Percentiles rank a stretch among this genome's conserved stretches.
phyloP scores from a whole-genome alignment of 2,329 filamentous ascomycete species.

The Ascochyta pisi region DNA sequence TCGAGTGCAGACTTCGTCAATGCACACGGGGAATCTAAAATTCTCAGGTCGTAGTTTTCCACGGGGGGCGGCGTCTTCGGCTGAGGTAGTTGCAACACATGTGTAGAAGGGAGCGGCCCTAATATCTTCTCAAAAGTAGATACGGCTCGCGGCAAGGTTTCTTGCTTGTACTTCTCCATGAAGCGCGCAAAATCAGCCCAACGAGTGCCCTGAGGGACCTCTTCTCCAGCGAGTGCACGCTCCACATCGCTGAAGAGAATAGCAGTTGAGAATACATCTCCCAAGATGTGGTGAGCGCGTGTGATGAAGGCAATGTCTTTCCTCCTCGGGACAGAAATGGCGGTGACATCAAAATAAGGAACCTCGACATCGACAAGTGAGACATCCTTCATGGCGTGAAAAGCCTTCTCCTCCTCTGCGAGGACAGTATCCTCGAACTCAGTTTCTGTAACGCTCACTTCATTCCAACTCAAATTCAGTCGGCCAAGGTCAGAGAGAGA shows the following conservation, averaged over 20 bases:
- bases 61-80: neutral
- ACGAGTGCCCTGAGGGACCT: neutral
- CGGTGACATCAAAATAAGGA: neutral
- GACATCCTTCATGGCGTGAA: neutral
- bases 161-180: neutral
- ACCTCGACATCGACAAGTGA: neutral
- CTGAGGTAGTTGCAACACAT: neutral
- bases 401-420: neutral
- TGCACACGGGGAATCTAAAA: neutral
- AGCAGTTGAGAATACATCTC: neutral
- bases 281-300: neutral
- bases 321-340: neutral
- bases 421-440: neutral
- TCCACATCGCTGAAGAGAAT: neutral
- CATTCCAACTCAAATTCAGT: neutral
- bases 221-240: neutral
- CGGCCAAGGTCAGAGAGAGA: neutral
- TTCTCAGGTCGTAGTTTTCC: neutral
- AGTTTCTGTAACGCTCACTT: neutral
- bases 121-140: neutral
- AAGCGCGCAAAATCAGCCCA: neutral
- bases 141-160: neutral
- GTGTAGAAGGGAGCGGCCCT: neutral
- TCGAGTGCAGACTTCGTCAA: neutral
- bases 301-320: neutral